Conservation (phyloP, 768 basidiomycete genomes). For the Daedaleopsis sinensis region DNA sequence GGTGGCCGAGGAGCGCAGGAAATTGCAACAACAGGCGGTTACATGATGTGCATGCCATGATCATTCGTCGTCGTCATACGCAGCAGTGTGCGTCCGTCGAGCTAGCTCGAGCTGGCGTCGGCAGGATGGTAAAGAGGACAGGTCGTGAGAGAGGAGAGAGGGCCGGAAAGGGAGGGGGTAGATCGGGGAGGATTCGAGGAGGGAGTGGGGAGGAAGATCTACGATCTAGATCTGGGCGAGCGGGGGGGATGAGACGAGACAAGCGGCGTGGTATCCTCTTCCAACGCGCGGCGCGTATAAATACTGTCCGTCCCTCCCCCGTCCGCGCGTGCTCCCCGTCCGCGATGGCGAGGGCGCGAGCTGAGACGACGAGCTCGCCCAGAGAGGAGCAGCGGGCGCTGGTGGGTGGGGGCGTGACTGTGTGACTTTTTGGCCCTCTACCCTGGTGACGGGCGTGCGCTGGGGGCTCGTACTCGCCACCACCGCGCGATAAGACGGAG, state of each 20-base stretch:
- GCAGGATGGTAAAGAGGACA: background rate
- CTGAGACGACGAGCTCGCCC: background rate
- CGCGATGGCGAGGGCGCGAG: background rate
- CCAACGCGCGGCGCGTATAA: conserved; percentile 7
- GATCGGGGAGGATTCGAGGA: background rate
- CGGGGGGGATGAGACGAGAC: conserved; percentile 10
- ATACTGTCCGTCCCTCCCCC: conserved; percentile 1
- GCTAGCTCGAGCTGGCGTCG: background rate
- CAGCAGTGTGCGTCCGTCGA: background rate
- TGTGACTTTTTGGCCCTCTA: conserved; percentile 8
- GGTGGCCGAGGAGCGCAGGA: too few species aligned
- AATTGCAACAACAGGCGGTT: background rate
- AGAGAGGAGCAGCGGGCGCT: background rate
- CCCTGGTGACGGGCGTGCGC: background rate
- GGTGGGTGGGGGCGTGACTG: conserved; percentile 4
- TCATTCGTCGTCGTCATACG: background rate
- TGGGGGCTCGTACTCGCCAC: background rate
- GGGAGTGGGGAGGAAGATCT: conserved; percentile 3
- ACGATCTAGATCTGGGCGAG: conserved; percentile 13
- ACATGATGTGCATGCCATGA: background rate
- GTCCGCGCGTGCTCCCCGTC: background rate
- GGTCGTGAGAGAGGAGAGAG: background rate
- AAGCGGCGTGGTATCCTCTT: conserved; percentile 9
- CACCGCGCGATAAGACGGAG: conserved; percentile 4
- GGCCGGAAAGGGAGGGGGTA: background rate